A percentile compares a stretch with the other conserved stretches of the same genome.
Evolutionary conservation across 805 yeast genomes (phyloP).

Genomic region (Myxozyma udenii): DNA sequence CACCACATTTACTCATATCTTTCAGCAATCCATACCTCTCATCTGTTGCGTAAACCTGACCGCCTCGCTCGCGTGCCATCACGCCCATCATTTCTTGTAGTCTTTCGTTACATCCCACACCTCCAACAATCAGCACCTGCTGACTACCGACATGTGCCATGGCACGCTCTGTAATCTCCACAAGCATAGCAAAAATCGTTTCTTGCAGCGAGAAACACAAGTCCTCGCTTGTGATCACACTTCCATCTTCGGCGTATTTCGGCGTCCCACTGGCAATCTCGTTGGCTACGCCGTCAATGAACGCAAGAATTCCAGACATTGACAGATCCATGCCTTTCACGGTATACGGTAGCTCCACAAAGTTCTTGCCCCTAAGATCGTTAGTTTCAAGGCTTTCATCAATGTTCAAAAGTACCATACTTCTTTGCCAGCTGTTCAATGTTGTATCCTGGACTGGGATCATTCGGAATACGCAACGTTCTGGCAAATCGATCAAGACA

Average conservation of each 20-base stretch:
- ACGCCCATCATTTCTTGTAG: conserved; percentile 94
- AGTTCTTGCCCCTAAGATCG: conserved; percentile 42
- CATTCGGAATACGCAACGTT: conserved; percentile 79
- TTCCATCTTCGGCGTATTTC: conserved; percentile 42
- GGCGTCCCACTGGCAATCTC: conserved; percentile 54
- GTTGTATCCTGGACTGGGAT: conserved; percentile 96
- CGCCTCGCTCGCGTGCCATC: conserved; percentile 87
- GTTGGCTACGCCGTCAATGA: conserved; percentile 74
- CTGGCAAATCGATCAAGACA: conserved; percentile 96
- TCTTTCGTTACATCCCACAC: conserved; percentile 94
- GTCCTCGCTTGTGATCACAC: conserved; percentile 72
- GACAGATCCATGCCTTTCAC: conserved; percentile 98
- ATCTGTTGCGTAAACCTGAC: conserved; percentile 90
- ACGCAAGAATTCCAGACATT: conserved; percentile 91
- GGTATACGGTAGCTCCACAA: conserved; percentile 83
- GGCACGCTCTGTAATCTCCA: conserved; percentile 95
- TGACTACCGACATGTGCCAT: conserved; percentile 93
- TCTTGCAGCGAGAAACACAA: conserved; percentile 92
- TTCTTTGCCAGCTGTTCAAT: conserved; percentile 89
- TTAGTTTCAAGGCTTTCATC: neutral
- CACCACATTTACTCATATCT: neutral
- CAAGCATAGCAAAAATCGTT: conserved; percentile 89
- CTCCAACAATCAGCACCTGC: conserved; percentile 94
- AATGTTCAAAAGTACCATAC: conserved; percentile 40
- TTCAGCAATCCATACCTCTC: conserved; percentile 50